Conservation (phyloP, 1,139 yeast species). For the Hansenula anomala region DNA sequence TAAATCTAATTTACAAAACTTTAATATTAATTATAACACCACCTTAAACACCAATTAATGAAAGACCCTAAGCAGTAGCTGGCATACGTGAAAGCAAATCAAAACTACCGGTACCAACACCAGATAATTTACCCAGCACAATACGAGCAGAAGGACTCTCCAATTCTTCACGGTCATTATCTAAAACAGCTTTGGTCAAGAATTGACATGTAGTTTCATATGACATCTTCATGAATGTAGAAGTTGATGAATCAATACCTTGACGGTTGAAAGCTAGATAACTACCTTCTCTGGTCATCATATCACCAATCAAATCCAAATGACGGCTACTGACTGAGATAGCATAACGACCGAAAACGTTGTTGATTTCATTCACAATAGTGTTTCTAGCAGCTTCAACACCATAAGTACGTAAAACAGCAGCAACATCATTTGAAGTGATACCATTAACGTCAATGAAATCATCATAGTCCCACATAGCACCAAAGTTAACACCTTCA, state of each 20-base stretch:
- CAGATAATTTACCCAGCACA: conserved; percentile 86
- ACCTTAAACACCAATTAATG: not conserved
- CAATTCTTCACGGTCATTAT: conserved; percentile 83
- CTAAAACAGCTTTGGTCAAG: conserved; percentile 92
- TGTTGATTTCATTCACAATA: conserved; percentile 91
- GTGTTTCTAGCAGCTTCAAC: conserved; percentile 99
- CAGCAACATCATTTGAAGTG: conserved; percentile 87
- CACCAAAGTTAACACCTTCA: conserved; percentile 95
- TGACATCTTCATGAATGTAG: conserved; percentile 98
- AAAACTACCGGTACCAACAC: conserved; percentile 95
- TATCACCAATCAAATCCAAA: conserved; percentile 94
- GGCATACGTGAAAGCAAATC: conserved; percentile 77
- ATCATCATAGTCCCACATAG: conserved; percentile 98
- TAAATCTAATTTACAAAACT: not conserved
- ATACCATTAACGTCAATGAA: conserved; percentile 86
- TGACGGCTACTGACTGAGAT: conserved; percentile 91
- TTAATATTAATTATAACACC: no score
- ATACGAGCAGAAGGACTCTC: conserved; percentile 95
- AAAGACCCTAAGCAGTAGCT: conserved; percentile 2
- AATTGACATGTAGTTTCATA: conserved; percentile 98
- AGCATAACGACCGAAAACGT: conserved; percentile 95
- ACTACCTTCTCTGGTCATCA: conserved; percentile 99
- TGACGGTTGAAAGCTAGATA: conserved; percentile 96
- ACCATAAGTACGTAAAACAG: conserved; percentile 89
- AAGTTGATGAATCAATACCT: conserved; percentile 93